Percentiles rank a stretch among this genome's conserved stretches.
phyloP scores from a whole-genome alignment of 2,329 filamentous ascomycete genomes.

The Pseudocercospora crystallina region DNA sequence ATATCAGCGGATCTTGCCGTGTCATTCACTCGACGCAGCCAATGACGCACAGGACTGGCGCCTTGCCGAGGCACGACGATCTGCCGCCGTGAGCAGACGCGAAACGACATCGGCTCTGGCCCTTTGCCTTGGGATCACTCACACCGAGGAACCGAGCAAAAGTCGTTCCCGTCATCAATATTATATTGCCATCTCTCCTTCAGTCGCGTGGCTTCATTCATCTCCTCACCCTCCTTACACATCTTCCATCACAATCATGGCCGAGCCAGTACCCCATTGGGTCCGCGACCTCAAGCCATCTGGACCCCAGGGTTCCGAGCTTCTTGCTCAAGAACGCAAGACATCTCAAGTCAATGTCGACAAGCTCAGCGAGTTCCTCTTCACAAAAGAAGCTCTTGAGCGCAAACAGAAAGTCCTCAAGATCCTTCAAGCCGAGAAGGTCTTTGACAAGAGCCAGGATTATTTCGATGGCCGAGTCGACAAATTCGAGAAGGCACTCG shows the following conservation, averaged over 20 bases:
- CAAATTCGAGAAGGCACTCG: slow-evolving; percentile 67
- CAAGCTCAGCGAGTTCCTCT: slow-evolving; percentile 66
- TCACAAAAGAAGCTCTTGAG: slow-evolving; percentile 64
- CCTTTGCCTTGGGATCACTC: slow-evolving; percentile 5
- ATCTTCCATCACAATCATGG: slow-evolving; percentile 20
- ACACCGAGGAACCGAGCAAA: slow-evolving; percentile 6
- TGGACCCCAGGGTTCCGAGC: slow-evolving; percentile 66
- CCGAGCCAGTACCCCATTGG: slow-evolving; percentile 56
- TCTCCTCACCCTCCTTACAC: not conserved
- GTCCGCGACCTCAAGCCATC: slow-evolving; percentile 66
- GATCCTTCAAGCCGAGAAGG: slow-evolving; percentile 64
- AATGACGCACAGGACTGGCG: too few relatives aligned
- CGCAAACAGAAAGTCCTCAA: slow-evolving; percentile 61
- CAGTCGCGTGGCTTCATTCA: not conserved
- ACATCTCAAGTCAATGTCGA: slow-evolving; percentile 67
- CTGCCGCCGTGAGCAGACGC: too few relatives aligned
- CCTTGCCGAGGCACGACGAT: too few relatives aligned
- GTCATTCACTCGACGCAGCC: too few relatives aligned
- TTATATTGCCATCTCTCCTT: slow-evolving; percentile 7
- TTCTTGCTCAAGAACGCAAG: slow-evolving; percentile 67
- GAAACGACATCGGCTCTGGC: not conserved
- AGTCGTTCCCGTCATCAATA: slow-evolving; percentile 9
- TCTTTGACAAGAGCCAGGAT: slow-evolving; percentile 77
- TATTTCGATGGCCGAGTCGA: slow-evolving; percentile 71
- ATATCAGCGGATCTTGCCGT: too few relatives aligned